Base-by-base conservation (phyloP, 495 filamentous ascomycete genomes). In the Hapsidospora chrysogenum region DNA sequence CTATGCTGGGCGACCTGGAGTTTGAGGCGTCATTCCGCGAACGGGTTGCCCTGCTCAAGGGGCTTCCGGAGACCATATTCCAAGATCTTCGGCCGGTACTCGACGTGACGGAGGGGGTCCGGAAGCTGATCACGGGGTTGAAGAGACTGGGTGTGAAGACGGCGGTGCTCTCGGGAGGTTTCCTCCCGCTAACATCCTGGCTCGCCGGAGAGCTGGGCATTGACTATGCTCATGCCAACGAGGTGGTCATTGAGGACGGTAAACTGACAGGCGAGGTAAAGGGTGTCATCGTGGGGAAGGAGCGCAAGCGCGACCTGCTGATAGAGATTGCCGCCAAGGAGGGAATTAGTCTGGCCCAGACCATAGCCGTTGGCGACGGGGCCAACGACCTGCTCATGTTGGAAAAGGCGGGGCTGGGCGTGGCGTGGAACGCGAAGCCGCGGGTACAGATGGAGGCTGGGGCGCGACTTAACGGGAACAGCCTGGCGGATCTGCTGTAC, bases 301-400 rank as follows among this genome's bases (percentile, higher is more conserved):
- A 76, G 47, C 70, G 76, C 38, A 97, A 97, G 56, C 65, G 73
- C 25, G 61, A 76, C 23, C 66, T 92, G 7, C 66, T 96, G 22
- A 56, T 76, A 2, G 67, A 79, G 49, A 80, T 96, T 40, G 83
- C 89, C 0, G 62, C 60, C 10, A 68, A 80, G 35, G 75, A 92
- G 45, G 63, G 61, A 17, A 75, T 92, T 29, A 48, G 70, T 1
- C 53, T 86, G 11, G 63, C 75, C n/a, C 78, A 92, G 54, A 77
- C 80, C 9, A 58, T 95, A 18, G 80, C 83, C 8, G 77, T 95
- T 1, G 89, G 89, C 9, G 89, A 97, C 47, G 89, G 89, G 17
- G 86, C 89, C 26, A 97, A 97, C 47, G 89, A 97, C 47, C 61
- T 97, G 25, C 64, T 79, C 28, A 97, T 97, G 89, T 81, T 97